Evolutionary conservation across 495 filamentous ascomycete species (phyloP).

Genomic region (Xylaria flabelliformis): DNA sequence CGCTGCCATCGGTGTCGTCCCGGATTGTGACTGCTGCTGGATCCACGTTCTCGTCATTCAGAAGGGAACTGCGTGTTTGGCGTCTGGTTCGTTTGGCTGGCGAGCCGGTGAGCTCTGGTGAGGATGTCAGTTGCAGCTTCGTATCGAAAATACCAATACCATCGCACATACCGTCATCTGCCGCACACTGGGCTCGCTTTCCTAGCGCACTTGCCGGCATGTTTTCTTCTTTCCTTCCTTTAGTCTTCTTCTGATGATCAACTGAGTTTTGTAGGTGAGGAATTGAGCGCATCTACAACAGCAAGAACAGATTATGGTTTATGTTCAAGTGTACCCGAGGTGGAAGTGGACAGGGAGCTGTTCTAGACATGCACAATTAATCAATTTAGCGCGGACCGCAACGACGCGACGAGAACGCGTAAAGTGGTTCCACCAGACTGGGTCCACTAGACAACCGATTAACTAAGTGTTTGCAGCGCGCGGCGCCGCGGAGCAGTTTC

Average conservation of each 20-base stretch:
- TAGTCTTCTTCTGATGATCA: constrained; percentile 1
- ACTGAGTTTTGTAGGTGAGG: not conserved
- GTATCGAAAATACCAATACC: constrained; percentile 23
- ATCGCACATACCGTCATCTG: constrained; percentile 62
- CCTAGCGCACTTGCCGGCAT: constrained; percentile 74
- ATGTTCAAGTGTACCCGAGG: constrained; percentile 11
- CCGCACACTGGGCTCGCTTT: constrained; percentile 70
- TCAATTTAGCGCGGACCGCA: constrained; percentile 36
- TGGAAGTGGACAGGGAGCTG: constrained; percentile 13
- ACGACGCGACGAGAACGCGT: constrained; percentile 39
- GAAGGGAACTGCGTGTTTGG: constrained; percentile 45
- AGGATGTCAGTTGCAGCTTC: constrained; percentile 44
- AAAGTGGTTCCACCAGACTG: constrained; percentile 28
- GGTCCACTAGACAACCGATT: not conserved
- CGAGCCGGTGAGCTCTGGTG: constrained; percentile 35
- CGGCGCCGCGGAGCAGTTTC: not conserved
- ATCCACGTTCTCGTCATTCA: constrained; percentile 58
- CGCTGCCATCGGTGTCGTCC: constrained; percentile 47
- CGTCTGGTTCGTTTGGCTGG: constrained; percentile 69
- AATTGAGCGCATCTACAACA: not conserved
- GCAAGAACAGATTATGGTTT: not conserved
- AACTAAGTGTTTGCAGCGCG: constrained; percentile 8
- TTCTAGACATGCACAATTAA: constrained; percentile 13
- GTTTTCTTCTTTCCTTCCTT: constrained; percentile 24
- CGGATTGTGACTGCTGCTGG: constrained; percentile 51